phyloP scores from a whole-genome alignment of 1,139 yeast species.

The Yarrowia galli region DNA sequence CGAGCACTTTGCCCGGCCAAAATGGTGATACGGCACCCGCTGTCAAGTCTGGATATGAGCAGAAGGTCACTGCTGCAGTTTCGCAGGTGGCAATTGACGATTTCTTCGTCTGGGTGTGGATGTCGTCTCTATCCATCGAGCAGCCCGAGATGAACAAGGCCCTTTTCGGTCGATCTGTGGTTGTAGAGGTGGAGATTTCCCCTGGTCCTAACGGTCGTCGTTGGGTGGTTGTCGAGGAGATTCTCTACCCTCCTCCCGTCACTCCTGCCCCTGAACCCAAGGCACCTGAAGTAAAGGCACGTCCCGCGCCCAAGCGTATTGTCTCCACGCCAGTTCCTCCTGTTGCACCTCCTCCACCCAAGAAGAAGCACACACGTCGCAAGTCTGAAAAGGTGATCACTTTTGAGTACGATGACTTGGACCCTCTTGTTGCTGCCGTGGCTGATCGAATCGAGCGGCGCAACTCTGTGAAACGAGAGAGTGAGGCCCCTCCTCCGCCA shows the following conservation, averaged over 20 bases:
- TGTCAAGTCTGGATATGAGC: constrained; percentile 37
- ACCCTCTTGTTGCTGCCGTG: constrained; percentile 43
- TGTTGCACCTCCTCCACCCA: constrained; percentile 4
- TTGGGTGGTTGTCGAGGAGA: constrained; percentile 81
- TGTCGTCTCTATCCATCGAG: constrained; percentile 77
- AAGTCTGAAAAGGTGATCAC: constrained; percentile 38
- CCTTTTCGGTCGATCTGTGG: constrained; percentile 79
- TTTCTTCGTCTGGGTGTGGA: constrained; percentile 91
- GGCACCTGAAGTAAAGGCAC: constrained; percentile 4
- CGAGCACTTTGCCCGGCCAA: constrained; percentile 14
- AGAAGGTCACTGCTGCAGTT: constrained; percentile 59
- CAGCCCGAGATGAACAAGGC: constrained; percentile 70
- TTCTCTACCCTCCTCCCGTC: constrained; percentile 46
- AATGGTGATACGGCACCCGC: constrained; percentile 33
- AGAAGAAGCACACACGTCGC: constrained; percentile 38
- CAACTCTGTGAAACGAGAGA: constrained; percentile 28
- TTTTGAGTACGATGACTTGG: constrained; percentile 41
- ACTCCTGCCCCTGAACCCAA: constrained; percentile 42
- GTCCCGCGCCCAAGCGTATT: constrained; percentile 39
- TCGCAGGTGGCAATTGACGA: constrained; percentile 79
- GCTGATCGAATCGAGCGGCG: constrained; percentile 40
- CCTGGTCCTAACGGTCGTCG: constrained; percentile 61
- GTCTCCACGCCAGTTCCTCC: constrained; percentile 42
- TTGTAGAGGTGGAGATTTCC: constrained; percentile 64
- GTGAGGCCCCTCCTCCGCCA: constrained; percentile 38